A percentile compares a stretch with the other conserved stretches of the same genome.
Conservation (phyloP, 768 basidiomycete genomes). For the Suillus plorans region DNA sequence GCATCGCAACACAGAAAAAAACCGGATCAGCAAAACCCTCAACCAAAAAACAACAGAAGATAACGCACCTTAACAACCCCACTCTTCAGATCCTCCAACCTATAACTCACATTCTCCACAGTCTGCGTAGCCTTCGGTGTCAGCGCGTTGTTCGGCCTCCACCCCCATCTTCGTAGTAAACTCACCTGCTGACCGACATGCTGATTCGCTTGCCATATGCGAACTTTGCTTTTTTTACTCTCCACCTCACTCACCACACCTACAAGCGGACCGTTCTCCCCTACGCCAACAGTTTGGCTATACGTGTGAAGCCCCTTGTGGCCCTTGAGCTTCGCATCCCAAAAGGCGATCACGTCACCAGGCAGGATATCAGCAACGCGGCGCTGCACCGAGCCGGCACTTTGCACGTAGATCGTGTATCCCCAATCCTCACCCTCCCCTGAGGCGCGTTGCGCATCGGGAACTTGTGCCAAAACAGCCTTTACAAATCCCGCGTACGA, state of each 20-base stretch:
- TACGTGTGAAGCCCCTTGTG: constrained; percentile 79
- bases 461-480: constrained; percentile 64
- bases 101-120: constrained; percentile 82
- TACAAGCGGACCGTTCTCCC: constrained; percentile 52
- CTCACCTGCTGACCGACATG: constrained; percentile 80
- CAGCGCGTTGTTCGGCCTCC: constrained; percentile 32
- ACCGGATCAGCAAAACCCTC: constrained; percentile 10
- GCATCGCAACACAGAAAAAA: background rate
- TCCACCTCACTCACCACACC: constrained; percentile 85
- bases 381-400: constrained; percentile 62
- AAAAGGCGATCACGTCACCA: constrained; percentile 77
- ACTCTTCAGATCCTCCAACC: constrained; percentile 86
- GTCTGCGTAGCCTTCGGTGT: constrained; percentile 42
- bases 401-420: constrained; percentile 75
- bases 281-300: constrained; percentile 53
- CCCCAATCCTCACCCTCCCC: constrained; percentile 52
- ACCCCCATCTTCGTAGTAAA: constrained; percentile 27
- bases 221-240: constrained; percentile 81
- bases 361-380: constrained; percentile 80
- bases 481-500: constrained; percentile 77
- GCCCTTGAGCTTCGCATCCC: constrained; percentile 77
- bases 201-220: constrained; percentile 84
- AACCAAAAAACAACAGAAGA: background rate
- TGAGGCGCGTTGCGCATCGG: constrained; percentile 48
- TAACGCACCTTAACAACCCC: constrained; percentile 70